phyloP scores from a whole-genome alignment of 495 filamentous ascomycete species.

The Aspergillus asperescens region DNA sequence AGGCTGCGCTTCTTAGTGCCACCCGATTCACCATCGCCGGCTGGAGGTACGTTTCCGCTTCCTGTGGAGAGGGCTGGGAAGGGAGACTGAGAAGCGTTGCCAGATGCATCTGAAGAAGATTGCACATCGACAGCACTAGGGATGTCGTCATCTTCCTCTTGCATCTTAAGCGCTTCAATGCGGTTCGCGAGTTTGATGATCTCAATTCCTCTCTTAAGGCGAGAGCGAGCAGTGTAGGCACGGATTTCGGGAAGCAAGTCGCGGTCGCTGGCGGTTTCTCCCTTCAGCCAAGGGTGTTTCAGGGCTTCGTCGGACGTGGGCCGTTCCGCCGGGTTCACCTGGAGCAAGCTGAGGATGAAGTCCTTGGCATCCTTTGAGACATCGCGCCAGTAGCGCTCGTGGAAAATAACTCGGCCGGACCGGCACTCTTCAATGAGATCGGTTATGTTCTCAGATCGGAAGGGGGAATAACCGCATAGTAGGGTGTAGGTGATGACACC shows the following conservation, averaged over 20 bases:
- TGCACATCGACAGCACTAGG: constrained; percentile 51
- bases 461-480: constrained; percentile 98
- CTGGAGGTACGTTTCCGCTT: constrained; percentile 5
- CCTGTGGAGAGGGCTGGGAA: constrained; percentile 23
- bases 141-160: constrained; percentile 81
- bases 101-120: constrained; percentile 9
- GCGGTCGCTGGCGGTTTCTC: constrained; percentile 84
- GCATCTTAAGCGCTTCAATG: constrained; percentile 94
- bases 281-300: constrained; percentile 83
- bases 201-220: constrained; percentile 90
- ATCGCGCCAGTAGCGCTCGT: constrained; percentile 97
- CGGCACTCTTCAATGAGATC: constrained; percentile 96
- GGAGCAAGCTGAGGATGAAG: constrained; percentile 80
- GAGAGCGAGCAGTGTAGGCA: constrained; percentile 85
- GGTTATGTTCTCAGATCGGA: constrained; percentile 86
- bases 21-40: constrained; percentile 18
- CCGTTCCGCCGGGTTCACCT: constrained; percentile 70
- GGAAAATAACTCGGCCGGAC: constrained; percentile 85
- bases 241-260: constrained; percentile 96
- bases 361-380: constrained; percentile 94
- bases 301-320: constrained; percentile 79
- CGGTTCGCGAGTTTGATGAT: constrained; percentile 95
- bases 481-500: constrained; percentile 99
- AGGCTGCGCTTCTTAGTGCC: constrained; percentile 60
- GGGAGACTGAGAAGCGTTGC: constrained; percentile 11